phyloP scores from a whole-genome alignment of 73 alveolate genomes.

The Paramecium biaurelia region DNA sequence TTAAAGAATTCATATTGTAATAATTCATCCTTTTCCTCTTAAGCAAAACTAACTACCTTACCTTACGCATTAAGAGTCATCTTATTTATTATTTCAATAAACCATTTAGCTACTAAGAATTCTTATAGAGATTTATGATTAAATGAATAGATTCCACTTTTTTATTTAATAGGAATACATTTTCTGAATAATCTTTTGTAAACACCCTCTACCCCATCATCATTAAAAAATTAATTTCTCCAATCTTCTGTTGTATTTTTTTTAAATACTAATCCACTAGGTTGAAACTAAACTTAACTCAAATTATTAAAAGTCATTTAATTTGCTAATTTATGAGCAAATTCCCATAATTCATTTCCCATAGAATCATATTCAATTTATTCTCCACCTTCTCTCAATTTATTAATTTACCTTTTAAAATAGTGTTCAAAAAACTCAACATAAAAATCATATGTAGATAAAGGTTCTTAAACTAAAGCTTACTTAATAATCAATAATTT shows the following conservation, averaged over 20 bases:
- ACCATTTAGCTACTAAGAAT: not conserved
- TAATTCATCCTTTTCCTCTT: not conserved
- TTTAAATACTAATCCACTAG: not conserved
- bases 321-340: not conserved
- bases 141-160: not conserved
- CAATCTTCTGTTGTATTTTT: not conserved
- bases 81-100: not conserved
- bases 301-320: not conserved
- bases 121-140: slow-evolving; percentile 22
- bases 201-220: not conserved
- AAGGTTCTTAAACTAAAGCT: not conserved
- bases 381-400: slow-evolving; percentile 16
- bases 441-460: slow-evolving; percentile 10
- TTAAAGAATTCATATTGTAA: not conserved
- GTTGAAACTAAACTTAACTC: not conserved
- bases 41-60: not conserved
- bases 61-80: not conserved
- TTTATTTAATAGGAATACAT: not conserved
- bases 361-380: not conserved
- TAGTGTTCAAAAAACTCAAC: slow-evolving; percentile 1
- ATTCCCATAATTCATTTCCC: not conserved
- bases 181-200: not conserved
- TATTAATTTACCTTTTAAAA: not conserved
- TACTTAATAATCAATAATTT: not conserved
- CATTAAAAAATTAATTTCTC: not conserved